Base-by-base conservation (phyloP, 2,329 filamentous ascomycete species). In the Fusarium austroafricanum region DNA sequence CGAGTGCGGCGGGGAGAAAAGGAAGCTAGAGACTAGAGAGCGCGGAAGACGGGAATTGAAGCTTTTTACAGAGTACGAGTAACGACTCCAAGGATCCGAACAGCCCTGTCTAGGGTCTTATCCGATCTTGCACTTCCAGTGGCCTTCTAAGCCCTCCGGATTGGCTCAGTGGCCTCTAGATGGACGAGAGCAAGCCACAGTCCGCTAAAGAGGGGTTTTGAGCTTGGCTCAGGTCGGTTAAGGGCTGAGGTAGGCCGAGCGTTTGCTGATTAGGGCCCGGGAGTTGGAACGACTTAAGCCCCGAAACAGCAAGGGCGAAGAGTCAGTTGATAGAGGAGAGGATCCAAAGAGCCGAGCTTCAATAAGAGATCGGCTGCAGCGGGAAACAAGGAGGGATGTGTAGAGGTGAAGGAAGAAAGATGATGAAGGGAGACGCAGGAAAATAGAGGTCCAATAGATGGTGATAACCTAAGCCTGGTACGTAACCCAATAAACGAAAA, bases 21-120 rank as follows among this genome's bases (percentile, higher is more conserved):
- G 46, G 38, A 57, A 55, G 44, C 66, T 59, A 60, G 49, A 65
- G 47, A 29, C 61, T 65, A 67, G 52, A 69, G 55, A 49, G 56
- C 56, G 53, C 61, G 61, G 66, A 68, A 63, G 47, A 37, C 66
- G 66, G 66, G 66, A 55, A 63, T 62, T 57, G 55, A 64, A 67
- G 63, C 62, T 61, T 61, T 59, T 58, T 54, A 67, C 44, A 63
- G 52, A 55, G 51, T 28, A 26, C 46, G 40, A 42, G 44, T 43
- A 65, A 45, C 18, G 15, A 43, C 49, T 55, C 23, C 35, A 52
- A 43, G 39, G 38, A 64, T 40, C 46, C 45, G 46, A 53, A 58
- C 37, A 65, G 60, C 45, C 61, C 45, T 65, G 61, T 59, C 61
- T 67, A 59, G 57, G 63, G 56, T 56, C 43, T 69, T 69, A 50